These are phyloP conservation scores for Phytophthora tentaculata DNA, from an alignment of 352 stramenopile genomes.

Conservation along the genomic window DNA sequence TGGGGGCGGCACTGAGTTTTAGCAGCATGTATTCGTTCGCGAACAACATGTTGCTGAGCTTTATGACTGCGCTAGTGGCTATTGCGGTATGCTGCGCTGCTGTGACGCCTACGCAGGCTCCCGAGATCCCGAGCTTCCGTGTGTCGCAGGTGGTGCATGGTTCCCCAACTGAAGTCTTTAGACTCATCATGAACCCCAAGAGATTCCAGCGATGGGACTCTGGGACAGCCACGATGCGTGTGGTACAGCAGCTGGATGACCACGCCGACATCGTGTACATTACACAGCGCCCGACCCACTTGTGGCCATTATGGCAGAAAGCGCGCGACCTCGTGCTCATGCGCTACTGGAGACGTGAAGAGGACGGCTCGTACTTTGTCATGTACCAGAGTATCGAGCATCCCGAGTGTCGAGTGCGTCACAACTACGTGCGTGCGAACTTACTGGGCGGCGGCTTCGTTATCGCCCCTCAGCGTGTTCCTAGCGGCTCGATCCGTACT, in stretches of 20 bases:
- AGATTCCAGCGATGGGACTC: conserved; percentile 86
- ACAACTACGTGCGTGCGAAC: conserved; percentile 87
- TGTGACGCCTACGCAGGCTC: conserved; percentile 66
- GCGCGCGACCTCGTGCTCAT: conserved; percentile 86
- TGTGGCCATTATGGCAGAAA: conserved; percentile 90
- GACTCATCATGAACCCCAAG: conserved; percentile 87
- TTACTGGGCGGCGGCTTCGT: conserved; percentile 85
- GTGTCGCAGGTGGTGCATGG: conserved; percentile 88
- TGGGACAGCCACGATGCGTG: conserved; percentile 78
- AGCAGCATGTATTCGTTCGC: conserved; percentile 90
- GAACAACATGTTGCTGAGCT: conserved; percentile 83
- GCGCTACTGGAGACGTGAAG: conserved; percentile 89
- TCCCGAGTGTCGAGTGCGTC: conserved; percentile 83
- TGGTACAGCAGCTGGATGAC: conserved; percentile 88
- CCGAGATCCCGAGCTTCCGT: conserved; percentile 86
- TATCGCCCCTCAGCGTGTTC: conserved; percentile 84
- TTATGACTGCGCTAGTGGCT: conserved; percentile 65
- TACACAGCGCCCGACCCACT: conserved; percentile 81
- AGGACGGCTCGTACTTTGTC: conserved; percentile 91
- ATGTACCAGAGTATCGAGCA: conserved; percentile 92
- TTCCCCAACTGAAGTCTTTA: conserved; percentile 83
- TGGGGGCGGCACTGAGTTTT: conserved; percentile 79
- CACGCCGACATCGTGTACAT: conserved; percentile 91
- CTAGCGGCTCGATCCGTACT: conserved; percentile 78
- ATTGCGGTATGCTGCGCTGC: conserved; percentile 75